These are phyloP conservation scores for Phaffomyces antillensis DNA, from an alignment of 805 yeast genomes.

Conservation along the genomic window DNA sequence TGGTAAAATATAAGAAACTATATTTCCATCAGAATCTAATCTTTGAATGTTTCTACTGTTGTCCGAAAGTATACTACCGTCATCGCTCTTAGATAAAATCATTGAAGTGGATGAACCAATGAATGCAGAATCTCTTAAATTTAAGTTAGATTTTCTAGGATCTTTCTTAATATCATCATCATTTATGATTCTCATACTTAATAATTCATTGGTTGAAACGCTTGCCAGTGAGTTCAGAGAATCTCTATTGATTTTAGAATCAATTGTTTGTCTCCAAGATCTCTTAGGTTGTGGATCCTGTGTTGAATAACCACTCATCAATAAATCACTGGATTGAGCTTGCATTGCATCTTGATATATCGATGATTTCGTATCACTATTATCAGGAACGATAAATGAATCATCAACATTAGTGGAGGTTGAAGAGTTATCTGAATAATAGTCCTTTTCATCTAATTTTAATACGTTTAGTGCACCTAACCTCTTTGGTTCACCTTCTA, in stretches of 20 bases:
- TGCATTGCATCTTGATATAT: constrained; percentile 33
- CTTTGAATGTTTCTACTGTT: constrained; percentile 23
- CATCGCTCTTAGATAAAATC: constrained; percentile 21
- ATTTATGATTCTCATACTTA: constrained; percentile 71
- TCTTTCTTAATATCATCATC: constrained; percentile 40
- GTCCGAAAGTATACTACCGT: constrained; percentile 23
- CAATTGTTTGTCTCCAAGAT: constrained; percentile 51
- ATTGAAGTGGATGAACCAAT: constrained; percentile 23
- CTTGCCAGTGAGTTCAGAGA: constrained; percentile 73
- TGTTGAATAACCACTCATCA: constrained; percentile 19
- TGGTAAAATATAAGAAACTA: constrained; percentile 11
- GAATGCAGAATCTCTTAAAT: constrained; percentile 36
- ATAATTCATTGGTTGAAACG: constrained; percentile 76
- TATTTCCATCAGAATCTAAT: constrained; percentile 24
- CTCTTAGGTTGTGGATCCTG: constrained; percentile 28
- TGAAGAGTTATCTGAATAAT: constrained; percentile 30
- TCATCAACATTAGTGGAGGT: constrained; percentile 49
- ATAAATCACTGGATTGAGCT: constrained; percentile 33
- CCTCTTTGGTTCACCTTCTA: constrained; percentile 24
- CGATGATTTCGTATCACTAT: constrained; percentile 17
- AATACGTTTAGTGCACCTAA: constrained; percentile 44
- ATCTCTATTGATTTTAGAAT: constrained; percentile 37
- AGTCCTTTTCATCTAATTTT: constrained; percentile 38
- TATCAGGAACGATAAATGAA: constrained; percentile 24
- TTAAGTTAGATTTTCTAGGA: constrained; percentile 34